Evolutionary conservation across 1,284 basidiomycete genomes (phyloP), one percentile per base, ranked within the genome.

Genomic region (Trametes pubescens): DNA sequence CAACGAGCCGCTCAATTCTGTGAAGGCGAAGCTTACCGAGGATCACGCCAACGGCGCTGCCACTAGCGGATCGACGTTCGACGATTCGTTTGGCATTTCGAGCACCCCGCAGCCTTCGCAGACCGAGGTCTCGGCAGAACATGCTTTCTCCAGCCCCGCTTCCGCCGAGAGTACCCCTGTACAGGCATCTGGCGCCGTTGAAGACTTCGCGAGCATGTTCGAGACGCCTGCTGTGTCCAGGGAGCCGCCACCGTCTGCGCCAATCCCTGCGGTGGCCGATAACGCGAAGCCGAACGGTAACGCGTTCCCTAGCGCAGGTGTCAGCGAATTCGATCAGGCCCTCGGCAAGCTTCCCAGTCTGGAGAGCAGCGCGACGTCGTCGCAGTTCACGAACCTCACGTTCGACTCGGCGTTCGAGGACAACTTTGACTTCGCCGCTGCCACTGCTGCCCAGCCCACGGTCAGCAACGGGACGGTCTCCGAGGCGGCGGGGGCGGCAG

Each of bases 401-500:
- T 61, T 61, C 29, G 60, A 61, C 53, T 61, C 60, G 4, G 60
- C 60, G 5, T 61, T 61, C 13, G 60, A 61, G n/a, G 93, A 95
- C 71, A 91, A 92, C 67, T 95, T 95, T 74, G 93, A 95, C 77
- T 96, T 96, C 69, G 81, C 79, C 1, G 81, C 86, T 51, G 81
- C 85, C 4, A 79, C 84, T 0, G 79, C 82, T 11, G 73, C 70
- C 3, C 66, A 70, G 44, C 67, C 67, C 16, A 48, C 69, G n/a
- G 51, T 68, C 13, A 51, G 68, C 18, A 51, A 66, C 18, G 61
- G 53, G 13, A 37, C 71, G 18, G 44, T 32, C 29, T 32, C 58
- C 13, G 14, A 58, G 22, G n/a, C 52, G 16, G 35, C 59, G 2
- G 59, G 60, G 4, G 57, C 69, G 43, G 65, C 70, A 24, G 69